phyloP scores from a whole-genome alignment of 352 stramenopile genomes.

The Pythium brachiatum region DNA sequence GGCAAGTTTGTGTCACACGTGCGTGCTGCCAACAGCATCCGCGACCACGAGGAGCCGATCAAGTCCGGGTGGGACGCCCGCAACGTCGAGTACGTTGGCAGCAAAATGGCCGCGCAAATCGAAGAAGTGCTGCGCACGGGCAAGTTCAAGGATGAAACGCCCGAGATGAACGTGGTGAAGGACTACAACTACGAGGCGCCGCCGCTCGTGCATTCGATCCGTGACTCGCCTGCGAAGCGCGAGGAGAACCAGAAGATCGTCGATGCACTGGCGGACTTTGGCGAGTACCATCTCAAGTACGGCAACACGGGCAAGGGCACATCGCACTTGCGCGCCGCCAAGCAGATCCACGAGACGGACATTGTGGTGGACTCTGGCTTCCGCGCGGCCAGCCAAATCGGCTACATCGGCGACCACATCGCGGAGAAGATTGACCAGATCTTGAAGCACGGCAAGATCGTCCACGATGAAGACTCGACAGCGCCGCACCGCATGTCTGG shows the following conservation, averaged over 20 bases:
- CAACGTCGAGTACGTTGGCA: slow-evolving; percentile 49
- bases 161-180: slow-evolving; percentile 47
- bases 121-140: slow-evolving; percentile 54
- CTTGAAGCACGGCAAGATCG: slow-evolving; percentile 57
- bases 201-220: slow-evolving; percentile 50
- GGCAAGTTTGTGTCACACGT: slow-evolving; percentile 73
- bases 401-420: slow-evolving; percentile 66
- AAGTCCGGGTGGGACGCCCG: slow-evolving; percentile 38
- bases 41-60: slow-evolving; percentile 48
- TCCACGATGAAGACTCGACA: slow-evolving; percentile 35
- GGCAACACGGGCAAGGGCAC: slow-evolving; percentile 69
- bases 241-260: slow-evolving; percentile 67
- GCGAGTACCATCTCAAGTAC: slow-evolving; percentile 69
- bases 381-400: slow-evolving; percentile 40
- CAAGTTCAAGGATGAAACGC: slow-evolving; percentile 45
- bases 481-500: slow-evolving; percentile 38
- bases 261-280: slow-evolving; percentile 60
- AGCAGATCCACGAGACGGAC: slow-evolving; percentile 54
- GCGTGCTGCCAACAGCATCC: slow-evolving; percentile 59
- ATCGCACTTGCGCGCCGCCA: slow-evolving; percentile 59
- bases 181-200: slow-evolving; percentile 44
- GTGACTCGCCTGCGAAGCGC: slow-evolving; percentile 38
- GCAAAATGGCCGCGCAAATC: slow-evolving; percentile 55
- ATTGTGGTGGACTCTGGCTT: slow-evolving; percentile 49
- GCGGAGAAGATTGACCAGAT: slow-evolving; percentile 82